Conservation (phyloP, 768 basidiomycete species). For the Calocybe cyanea region DNA sequence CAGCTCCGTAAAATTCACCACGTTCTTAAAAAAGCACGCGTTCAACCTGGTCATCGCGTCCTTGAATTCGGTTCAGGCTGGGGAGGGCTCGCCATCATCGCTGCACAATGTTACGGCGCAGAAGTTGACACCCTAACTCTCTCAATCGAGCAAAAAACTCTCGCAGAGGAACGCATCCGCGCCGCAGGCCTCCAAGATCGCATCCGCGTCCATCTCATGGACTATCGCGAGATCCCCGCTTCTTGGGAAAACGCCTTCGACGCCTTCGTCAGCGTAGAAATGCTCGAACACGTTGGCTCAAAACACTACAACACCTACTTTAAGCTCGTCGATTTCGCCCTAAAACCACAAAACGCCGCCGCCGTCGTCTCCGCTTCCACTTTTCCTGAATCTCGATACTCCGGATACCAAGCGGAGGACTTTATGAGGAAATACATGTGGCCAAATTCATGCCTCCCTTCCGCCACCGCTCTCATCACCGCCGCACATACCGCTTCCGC, state of each 20-base stretch:
- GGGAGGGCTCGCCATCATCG: constrained; percentile 90
- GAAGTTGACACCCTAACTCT: constrained; percentile 89
- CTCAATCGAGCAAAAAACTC: constrained; percentile 79
- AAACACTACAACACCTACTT: constrained; percentile 70
- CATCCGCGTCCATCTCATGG: constrained; percentile 84
- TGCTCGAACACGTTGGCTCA: constrained; percentile 68
- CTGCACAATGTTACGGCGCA: constrained; percentile 67
- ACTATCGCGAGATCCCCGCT: constrained; percentile 84
- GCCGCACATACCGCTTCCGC: constrained; percentile 67
- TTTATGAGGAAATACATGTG: constrained; percentile 89
- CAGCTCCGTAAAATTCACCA: constrained; percentile 82
- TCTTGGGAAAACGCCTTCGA: constrained; percentile 82
- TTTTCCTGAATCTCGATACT: constrained; percentile 67
- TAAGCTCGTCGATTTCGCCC: constrained; percentile 71
- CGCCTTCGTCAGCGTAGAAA: constrained; percentile 74
- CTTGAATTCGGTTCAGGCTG: constrained; percentile 94
- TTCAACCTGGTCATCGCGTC: constrained; percentile 75
- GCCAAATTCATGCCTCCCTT: constrained; percentile 86
- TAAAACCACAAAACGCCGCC: constrained; percentile 65
- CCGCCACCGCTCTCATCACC: constrained; percentile 75
- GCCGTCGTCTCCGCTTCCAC: constrained; percentile 68
- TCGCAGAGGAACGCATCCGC: constrained; percentile 81
- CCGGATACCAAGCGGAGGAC: constrained; percentile 75
- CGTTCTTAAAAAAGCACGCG: constrained; percentile 73
- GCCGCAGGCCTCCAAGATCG: constrained; percentile 64